A percentile compares a stretch with the other conserved stretches of the same genome.
These are phyloP conservation scores for Pseudocercospora vitis DNA, from an alignment of 2,329 filamentous ascomycete species.

Conservation along the genomic window DNA sequence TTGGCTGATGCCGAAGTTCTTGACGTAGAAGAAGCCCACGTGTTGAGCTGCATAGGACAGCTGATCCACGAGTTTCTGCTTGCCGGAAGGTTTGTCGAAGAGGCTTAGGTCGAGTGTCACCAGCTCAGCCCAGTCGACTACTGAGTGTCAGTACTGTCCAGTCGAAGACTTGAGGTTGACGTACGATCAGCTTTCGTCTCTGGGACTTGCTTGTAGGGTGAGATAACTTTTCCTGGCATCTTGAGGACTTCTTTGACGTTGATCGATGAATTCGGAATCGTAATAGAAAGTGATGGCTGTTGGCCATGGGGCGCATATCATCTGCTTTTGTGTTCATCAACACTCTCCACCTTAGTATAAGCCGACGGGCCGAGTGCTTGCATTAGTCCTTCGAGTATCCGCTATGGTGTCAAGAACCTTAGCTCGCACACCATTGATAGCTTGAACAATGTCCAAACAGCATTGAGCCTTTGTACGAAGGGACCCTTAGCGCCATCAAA, in stretches of 20 bases:
- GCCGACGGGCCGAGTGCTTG: conserved; percentile 21
- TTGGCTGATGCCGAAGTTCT: conserved; percentile 60
- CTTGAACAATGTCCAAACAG: background rate
- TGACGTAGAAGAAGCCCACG: conserved; percentile 63
- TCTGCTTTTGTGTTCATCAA: background rate
- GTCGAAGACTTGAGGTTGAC: background rate
- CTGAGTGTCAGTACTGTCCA: background rate
- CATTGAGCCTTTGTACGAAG: background rate
- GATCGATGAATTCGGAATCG: background rate
- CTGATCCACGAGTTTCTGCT: conserved; percentile 53
- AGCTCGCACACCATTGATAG: conserved; percentile 25
- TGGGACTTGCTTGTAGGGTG: conserved; percentile 36
- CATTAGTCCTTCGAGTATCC: conserved; percentile 10
- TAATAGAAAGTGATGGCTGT: too few species aligned
- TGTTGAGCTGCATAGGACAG: conserved; percentile 49
- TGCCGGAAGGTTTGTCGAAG: conserved; percentile 55
- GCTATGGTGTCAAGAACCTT: conserved; percentile 28
- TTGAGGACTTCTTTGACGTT: background rate
- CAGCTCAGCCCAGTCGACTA: conserved; percentile 53
- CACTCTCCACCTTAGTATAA: conserved; percentile 7
- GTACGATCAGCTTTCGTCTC: conserved; percentile 36
- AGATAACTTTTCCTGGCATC: conserved; percentile 26
- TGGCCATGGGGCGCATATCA: too few species aligned
- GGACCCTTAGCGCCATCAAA: background rate
- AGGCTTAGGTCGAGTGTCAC: conserved; percentile 57